A percentile compares a stretch with the other conserved stretches of the same genome.
phyloP scores from a whole-genome alignment of 2,329 filamentous ascomycete genomes.

The Plenodomus lindquistii region DNA sequence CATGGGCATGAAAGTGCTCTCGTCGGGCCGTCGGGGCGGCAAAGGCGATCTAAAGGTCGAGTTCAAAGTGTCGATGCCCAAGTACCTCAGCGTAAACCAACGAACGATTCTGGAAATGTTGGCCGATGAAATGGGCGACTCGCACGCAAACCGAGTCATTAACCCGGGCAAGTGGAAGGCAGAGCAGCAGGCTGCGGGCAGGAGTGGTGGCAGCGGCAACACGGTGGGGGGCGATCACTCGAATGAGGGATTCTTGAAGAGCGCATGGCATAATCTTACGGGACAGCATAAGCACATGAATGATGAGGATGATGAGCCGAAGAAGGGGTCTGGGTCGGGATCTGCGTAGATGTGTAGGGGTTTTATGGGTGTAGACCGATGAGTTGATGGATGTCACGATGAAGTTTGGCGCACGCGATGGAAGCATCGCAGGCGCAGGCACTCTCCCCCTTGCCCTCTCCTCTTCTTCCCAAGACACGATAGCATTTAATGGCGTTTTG shows the following conservation, averaged over 20 bases:
- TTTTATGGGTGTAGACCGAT: conserved; percentile 16
- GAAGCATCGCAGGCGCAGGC: conserved; percentile 9
- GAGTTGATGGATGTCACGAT: conserved; percentile 11
- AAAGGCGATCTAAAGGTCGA: conserved; percentile 88
- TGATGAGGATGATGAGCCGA: conserved; percentile 26
- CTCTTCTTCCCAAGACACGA: no score
- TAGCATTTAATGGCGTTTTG: conserved; percentile 27
- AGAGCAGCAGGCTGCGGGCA: conserved; percentile 18
- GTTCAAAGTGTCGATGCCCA: conserved; percentile 94
- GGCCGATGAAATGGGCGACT: conserved; percentile 93
- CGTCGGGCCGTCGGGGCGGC: conserved; percentile 57
- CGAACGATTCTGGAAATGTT: conserved; percentile 92
- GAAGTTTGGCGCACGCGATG: conserved; percentile 19
- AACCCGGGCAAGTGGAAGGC: conserved; percentile 63
- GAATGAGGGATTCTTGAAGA: conserved; percentile 89
- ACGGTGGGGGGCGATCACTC: conserved; percentile 56
- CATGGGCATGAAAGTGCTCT: conserved; percentile 91
- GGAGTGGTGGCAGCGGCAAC: conserved; percentile 11
- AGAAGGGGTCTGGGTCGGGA: conserved; percentile 44
- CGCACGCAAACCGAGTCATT: conserved; percentile 90
- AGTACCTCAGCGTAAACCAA: conserved; percentile 89
- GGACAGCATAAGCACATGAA: conserved; percentile 60
- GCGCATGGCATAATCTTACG: conserved; percentile 90
- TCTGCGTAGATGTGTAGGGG: neutral
- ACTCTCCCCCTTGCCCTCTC: neutral